Evolutionary conservation across 495 filamentous ascomycete genomes (phyloP), one percentile per base, ranked within the genome.

Genomic region (Aspergillus hancockii): DNA sequence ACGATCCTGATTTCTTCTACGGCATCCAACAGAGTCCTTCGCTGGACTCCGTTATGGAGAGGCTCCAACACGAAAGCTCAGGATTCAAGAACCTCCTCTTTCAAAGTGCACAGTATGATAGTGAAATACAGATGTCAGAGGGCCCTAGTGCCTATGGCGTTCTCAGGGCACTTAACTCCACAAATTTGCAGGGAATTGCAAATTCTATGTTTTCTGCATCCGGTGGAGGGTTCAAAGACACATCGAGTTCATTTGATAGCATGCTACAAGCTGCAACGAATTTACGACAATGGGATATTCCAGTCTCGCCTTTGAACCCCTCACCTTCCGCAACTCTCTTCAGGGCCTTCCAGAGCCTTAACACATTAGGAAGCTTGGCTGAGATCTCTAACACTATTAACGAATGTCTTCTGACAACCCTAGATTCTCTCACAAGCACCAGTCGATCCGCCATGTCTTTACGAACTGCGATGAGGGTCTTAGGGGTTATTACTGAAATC

Each of bases 1-100:
- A 97, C 71, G 94, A 98, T 68, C 93, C 92, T 14, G 94, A 98
- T 68, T 85, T 93, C 18, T 98, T 93, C 69, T 98, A 98, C 65
- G 94, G 94, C n/a, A 86, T 98, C 21, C 82, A 88, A 49, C 90
- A 95, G 69, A 83, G 81, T 22, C 83, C 91, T 12, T 90, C 85
- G 49, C 74, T 98, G 41, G 77, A 81, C 16, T 88, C 88, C 0
- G 87, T 97, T 8, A 80, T 96, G 62, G 84, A 89, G 25, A 85
- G 87, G 28, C 81, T 97, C n/a, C 92, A 97, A 63, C 93, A 96
- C 66, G 95, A 98, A 74, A 82, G 85, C 46, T 87, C 94, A 61
- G 93, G 93, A 0, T 80, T 87, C 61, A 97, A 96, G 66, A 93
- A 90, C 55, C 83, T 98, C 40, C 84, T 93, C 16, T 96, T 97